These are phyloP conservation scores for Lotmaria passim DNA, from an alignment of 208 protist genomes.

Conservation along the genomic window DNA sequence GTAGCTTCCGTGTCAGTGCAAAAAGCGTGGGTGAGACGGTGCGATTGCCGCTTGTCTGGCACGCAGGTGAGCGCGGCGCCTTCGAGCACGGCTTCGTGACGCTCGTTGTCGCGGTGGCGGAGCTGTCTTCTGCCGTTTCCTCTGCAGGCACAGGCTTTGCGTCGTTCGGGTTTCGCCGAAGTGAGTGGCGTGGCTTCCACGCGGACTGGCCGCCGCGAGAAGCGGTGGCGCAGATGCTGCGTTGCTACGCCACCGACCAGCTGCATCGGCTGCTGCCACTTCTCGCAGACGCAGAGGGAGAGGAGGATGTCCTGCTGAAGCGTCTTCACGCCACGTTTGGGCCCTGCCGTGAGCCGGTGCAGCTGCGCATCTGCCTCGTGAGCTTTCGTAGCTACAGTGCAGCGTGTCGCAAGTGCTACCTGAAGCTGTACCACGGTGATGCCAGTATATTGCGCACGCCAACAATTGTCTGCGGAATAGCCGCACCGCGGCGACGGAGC, in stretches of 20 bases:
- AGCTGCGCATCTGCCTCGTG: slow-evolving; percentile 16
- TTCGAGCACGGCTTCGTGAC: slow-evolving; percentile 6
- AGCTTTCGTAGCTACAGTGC: background rate
- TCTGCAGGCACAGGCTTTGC: background rate
- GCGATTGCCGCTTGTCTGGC: slow-evolving; percentile 22
- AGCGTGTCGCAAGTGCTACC: background rate
- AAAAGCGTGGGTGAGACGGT: background rate
- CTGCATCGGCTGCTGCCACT: slow-evolving; percentile 12
- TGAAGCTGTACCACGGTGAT: slow-evolving; percentile 24
- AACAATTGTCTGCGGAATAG: background rate
- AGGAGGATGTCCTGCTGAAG: slow-evolving; percentile 3
- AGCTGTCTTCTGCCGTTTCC: background rate
- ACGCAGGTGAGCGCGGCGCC: slow-evolving; percentile 14
- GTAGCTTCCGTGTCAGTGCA: slow-evolving; percentile 5
- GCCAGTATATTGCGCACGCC: slow-evolving; percentile 17
- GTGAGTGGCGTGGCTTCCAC: slow-evolving; percentile 7
- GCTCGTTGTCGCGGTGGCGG: background rate
- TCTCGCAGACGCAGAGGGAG: slow-evolving; percentile 8
- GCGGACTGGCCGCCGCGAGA: slow-evolving; percentile 6
- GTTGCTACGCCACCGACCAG: slow-evolving; percentile 24
- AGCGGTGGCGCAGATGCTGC: background rate
- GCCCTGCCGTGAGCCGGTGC: background rate
- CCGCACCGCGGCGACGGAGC: background rate
- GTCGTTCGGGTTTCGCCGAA: background rate
- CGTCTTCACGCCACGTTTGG: slow-evolving; percentile 6